Percentiles rank a stretch among this genome's conserved stretches.
These are phyloP conservation scores for Phytophthora meadii DNA, from an alignment of 352 stramenopile species.

Conservation along the genomic window DNA sequence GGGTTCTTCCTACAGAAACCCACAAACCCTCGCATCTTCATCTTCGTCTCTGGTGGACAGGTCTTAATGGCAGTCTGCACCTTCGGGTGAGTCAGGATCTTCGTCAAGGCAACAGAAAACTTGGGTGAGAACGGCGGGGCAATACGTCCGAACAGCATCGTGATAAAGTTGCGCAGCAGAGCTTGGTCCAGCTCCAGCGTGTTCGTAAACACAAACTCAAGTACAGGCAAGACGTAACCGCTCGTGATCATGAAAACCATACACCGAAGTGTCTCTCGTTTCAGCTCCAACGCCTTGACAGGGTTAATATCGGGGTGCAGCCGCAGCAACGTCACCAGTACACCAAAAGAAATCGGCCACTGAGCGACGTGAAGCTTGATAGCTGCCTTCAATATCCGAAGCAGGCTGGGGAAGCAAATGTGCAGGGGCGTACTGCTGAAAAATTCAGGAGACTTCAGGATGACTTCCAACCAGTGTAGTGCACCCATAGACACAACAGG, in stretches of 20 bases:
- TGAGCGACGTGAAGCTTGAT: constrained; percentile 82
- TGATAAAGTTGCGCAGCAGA: constrained; percentile 86
- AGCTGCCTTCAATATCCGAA: constrained; percentile 78
- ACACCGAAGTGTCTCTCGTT: constrained; percentile 81
- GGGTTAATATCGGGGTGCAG: constrained; percentile 84
- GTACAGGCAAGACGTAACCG: constrained; percentile 84
- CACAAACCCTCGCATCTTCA: constrained; percentile 75
- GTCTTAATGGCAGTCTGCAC: constrained; percentile 85
- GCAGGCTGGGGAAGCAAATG: constrained; percentile 85
- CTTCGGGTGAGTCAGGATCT: constrained; percentile 86
- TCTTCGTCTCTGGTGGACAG: constrained; percentile 77
- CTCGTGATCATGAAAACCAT: constrained; percentile 91
- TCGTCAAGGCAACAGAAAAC: constrained; percentile 72
- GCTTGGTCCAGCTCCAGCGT: constrained; percentile 85
- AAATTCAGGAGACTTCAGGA: constrained; percentile 74
- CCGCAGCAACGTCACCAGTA: constrained; percentile 78
- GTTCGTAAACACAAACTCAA: constrained; percentile 86
- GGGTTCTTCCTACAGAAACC: constrained; percentile 75
- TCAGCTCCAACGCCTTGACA: constrained; percentile 87
- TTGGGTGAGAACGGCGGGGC: constrained; percentile 79
- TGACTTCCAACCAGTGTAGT: constrained; percentile 84
- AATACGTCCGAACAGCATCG: constrained; percentile 78
- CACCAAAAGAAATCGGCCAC: constrained; percentile 84
- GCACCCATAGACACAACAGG: constrained; percentile 89
- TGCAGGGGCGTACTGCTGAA: constrained; percentile 87